Conservation (phyloP, 2,329 filamentous ascomycete genomes). For the Apiospora sp. region DNA sequence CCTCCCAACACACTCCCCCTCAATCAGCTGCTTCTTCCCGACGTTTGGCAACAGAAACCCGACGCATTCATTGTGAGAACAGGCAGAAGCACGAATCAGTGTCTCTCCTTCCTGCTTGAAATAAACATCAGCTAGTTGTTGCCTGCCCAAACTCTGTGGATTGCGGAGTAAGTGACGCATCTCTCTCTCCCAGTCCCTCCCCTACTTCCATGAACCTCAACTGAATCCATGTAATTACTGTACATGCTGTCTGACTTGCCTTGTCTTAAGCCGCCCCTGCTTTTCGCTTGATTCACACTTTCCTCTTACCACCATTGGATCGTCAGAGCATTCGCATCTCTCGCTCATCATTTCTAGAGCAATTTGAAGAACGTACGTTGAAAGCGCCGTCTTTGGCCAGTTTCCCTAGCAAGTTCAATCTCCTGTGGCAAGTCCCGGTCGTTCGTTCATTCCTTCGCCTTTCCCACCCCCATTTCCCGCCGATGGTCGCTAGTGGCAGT, state of each 20-base stretch:
- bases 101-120: conserved; percentile 14
- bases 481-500: conserved; percentile 20
- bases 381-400: conserved; percentile 19
- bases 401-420: conserved; percentile 21
- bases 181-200: not conserved
- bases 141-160: conserved; percentile 25
- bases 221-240: conserved; percentile 2
- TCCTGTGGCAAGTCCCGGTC: conserved; percentile 10
- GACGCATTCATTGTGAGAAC: conserved; percentile 18
- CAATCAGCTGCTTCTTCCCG: conserved; percentile 11
- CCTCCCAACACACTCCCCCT: not conserved
- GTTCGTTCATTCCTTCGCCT: conserved; percentile 24
- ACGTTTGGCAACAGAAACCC: not conserved
- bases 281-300: conserved; percentile 10
- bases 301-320: conserved; percentile 21
- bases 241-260: conserved; percentile 19
- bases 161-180: conserved; percentile 32
- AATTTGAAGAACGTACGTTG: conserved; percentile 12
- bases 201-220: conserved; percentile 17
- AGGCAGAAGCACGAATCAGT: conserved; percentile 14
- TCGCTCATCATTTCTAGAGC: not conserved
- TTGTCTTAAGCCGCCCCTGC: conserved; percentile 24
- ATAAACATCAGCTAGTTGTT: conserved; percentile 24
- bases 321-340: not conserved
- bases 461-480: conserved; percentile 11